A percentile compares a stretch with the other conserved stretches of the same genome.
Conservation (phyloP, 2,329 filamentous ascomycete species). For the Talaromyces marneffei region DNA sequence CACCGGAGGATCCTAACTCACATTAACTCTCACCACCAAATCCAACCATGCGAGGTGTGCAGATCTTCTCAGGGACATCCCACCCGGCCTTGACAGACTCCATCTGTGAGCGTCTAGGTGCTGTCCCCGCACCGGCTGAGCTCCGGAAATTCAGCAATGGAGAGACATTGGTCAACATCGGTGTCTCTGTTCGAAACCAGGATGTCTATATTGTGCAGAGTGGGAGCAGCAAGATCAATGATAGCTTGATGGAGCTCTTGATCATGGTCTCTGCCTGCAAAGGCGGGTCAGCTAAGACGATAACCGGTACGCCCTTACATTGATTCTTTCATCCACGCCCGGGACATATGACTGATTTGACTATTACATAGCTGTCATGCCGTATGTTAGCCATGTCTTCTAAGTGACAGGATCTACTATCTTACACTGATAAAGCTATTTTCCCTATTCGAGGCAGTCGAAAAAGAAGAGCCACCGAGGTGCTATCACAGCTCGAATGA, state of each 20-base stretch:
- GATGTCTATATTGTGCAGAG: slow-evolving; percentile 99
- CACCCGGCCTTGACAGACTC: slow-evolving; percentile 59
- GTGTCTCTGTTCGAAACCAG: slow-evolving; percentile 78
- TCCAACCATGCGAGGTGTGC: slow-evolving; percentile 56
- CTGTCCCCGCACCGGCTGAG: slow-evolving; percentile 53
- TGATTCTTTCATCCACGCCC: neutral
- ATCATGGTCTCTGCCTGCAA: slow-evolving; percentile 99
- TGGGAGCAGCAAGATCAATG: slow-evolving; percentile 91
- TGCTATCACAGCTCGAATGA: slow-evolving; percentile 93
- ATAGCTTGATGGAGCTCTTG: slow-evolving; percentile 97
- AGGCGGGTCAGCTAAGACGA: slow-evolving; percentile 90
- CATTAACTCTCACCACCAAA: neutral
- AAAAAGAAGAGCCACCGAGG: slow-evolving; percentile 98
- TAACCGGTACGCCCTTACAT: slow-evolving; percentile 65
- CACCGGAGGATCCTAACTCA: slow-evolving; percentile 1
- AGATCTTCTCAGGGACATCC: slow-evolving; percentile 62
- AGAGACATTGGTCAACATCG: slow-evolving; percentile 64
- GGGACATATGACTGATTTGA: slow-evolving; percentile 5
- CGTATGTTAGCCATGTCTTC: slow-evolving; percentile 37
- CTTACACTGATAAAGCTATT: slow-evolving; percentile 56
- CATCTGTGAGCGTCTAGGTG: slow-evolving; percentile 61
- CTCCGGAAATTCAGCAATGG: slow-evolving; percentile 64
- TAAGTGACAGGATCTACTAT: slow-evolving; percentile 16
- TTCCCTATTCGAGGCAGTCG: slow-evolving; percentile 97
- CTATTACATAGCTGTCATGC: slow-evolving; percentile 37